These are phyloP conservation scores for Lactifluus hygrophoroides DNA, from an alignment of 768 basidiomycete species.

Conservation along the genomic window DNA sequence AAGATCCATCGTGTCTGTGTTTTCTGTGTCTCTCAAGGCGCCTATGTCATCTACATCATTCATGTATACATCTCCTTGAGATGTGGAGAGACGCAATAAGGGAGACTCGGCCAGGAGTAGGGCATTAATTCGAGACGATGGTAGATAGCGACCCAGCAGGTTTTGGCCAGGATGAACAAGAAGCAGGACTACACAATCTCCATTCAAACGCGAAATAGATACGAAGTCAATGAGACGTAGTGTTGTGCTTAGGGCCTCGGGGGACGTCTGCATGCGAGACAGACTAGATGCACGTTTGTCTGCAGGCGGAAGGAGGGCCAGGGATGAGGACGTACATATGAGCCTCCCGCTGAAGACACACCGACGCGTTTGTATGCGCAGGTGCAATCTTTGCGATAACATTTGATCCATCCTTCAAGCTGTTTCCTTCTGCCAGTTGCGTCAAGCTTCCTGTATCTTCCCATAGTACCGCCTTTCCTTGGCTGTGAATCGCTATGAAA, in stretches of 20 bases:
- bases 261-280: constrained; percentile 38
- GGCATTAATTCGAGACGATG: constrained; percentile 55
- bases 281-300: constrained; percentile 31
- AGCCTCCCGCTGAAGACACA: constrained; percentile 64
- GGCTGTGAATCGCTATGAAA: not conserved
- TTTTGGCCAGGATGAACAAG: constrained; percentile 65
- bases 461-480: constrained; percentile 49
- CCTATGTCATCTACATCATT: constrained; percentile 39
- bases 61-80: constrained; percentile 46
- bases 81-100: constrained; percentile 35
- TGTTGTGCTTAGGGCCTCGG: constrained; percentile 45
- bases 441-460: constrained; percentile 69
- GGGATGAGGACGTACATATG: constrained; percentile 41
- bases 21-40: constrained; percentile 44
- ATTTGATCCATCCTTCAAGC: constrained; percentile 58
- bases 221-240: constrained; percentile 57
- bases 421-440: constrained; percentile 56
- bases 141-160: constrained; percentile 61
- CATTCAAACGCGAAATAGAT: constrained; percentile 54
- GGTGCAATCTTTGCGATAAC: constrained; percentile 68
- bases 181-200: constrained; percentile 64
- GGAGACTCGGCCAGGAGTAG: constrained; percentile 48
- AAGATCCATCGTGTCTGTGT: constrained; percentile 66
- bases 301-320: not conserved
- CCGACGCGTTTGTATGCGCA: constrained; percentile 62